Evolutionary conservation across 352 stramenopile species (phyloP).

Genomic region (Nothophytophthora sp.): DNA sequence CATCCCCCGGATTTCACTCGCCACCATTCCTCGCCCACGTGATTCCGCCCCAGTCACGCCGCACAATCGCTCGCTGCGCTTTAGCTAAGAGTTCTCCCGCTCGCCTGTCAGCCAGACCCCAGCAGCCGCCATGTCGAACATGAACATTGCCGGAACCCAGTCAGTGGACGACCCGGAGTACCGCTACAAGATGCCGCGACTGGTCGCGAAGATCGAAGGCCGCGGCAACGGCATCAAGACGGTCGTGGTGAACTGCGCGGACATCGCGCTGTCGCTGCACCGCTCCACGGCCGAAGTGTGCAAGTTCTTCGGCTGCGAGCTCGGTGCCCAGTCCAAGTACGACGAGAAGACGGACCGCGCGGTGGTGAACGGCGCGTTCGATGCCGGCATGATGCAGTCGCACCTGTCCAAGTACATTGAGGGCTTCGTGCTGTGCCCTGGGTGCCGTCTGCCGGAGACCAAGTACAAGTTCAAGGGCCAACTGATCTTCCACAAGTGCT

Average conservation of each 20-base stretch:
- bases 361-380: constrained; percentile 97
- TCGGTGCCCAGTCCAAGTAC: constrained; percentile 98
- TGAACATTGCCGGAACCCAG: constrained; percentile 91
- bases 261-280: constrained; percentile 94
- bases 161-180: constrained; percentile 94
- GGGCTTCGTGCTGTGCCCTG: constrained; percentile 97
- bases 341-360: constrained; percentile 95
- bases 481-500: constrained; percentile 98
- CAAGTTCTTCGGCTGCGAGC: constrained; percentile 99
- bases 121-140: constrained; percentile 63
- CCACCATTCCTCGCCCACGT: constrained; percentile 38
- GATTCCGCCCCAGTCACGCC: constrained; percentile 37
- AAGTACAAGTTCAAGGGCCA: constrained; percentile 99
- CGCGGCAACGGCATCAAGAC: constrained; percentile 99
- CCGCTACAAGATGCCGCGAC: constrained; percentile 99
- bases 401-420: constrained; percentile 99
- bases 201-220: constrained; percentile 98
- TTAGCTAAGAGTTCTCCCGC: constrained; percentile 32
- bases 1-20: constrained; percentile 37
- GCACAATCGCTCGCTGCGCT: constrained; percentile 31
- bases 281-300: constrained; percentile 95
- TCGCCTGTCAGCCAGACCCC: neutral
- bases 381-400: constrained; percentile 93
- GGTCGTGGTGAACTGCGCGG: constrained; percentile 97
- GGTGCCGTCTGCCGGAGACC: constrained; percentile 97